phyloP scores from a whole-genome alignment of 169 alveolate genomes.

The Babesia ovata region DNA sequence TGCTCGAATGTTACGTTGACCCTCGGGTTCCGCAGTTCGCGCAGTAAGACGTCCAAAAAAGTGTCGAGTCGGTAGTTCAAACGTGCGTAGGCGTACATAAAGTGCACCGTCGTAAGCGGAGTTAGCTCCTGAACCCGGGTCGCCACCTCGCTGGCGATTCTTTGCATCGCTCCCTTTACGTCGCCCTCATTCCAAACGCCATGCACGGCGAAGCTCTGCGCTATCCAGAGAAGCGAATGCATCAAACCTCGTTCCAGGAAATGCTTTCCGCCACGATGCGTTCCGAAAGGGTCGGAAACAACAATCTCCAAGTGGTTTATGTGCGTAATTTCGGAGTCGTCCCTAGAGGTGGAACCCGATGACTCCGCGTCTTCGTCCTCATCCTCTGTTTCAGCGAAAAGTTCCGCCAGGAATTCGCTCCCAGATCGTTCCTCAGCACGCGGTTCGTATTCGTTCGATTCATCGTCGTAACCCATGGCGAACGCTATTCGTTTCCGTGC shows the following conservation, averaged over 20 bases:
- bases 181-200: conserved; percentile 40
- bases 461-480: conserved; percentile 2
- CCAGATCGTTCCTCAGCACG: background rate
- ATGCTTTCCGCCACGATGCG: background rate
- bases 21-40: conserved; percentile 57
- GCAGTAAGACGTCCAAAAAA: conserved; percentile 31
- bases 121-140: conserved; percentile 33
- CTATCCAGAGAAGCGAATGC: conserved; percentile 65
- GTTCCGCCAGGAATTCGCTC: background rate
- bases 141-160: conserved; percentile 53
- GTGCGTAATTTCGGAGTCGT: conserved; percentile 29
- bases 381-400: background rate
- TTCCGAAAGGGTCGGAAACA: conserved; percentile 7
- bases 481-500: conserved; percentile 4
- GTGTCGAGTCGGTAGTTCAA: conserved; percentile 38
- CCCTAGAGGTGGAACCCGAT: background rate
- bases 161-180: conserved; percentile 41
- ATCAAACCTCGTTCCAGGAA: conserved; percentile 41
- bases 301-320: conserved; percentile 45
- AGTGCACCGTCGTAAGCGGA: conserved; percentile 17
- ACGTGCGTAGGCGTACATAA: conserved; percentile 35
- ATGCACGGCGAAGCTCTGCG: conserved; percentile 51
- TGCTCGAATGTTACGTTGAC: conserved; percentile 33
- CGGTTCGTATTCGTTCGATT: background rate
- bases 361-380: background rate